These are phyloP conservation scores for Pestalotiopsis sp. DNA, from an alignment of 2,329 filamentous ascomycete species.

Conservation along the genomic window DNA sequence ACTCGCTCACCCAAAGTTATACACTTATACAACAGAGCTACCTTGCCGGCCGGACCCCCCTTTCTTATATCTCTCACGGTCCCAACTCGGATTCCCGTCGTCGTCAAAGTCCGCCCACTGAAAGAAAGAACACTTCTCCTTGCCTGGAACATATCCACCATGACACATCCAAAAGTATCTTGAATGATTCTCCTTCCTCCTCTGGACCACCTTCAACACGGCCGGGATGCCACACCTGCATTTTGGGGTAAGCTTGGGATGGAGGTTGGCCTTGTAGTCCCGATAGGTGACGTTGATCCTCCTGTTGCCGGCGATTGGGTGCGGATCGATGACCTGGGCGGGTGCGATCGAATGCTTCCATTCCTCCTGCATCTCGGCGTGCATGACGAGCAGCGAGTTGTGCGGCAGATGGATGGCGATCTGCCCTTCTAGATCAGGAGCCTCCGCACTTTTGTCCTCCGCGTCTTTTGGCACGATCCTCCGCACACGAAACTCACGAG, in stretches of 20 bases:
- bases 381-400: slow-evolving; percentile 93
- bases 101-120: slow-evolving; percentile 87
- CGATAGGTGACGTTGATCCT: slow-evolving; percentile 95
- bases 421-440: slow-evolving; percentile 74
- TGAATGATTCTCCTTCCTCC: slow-evolving; percentile 74
- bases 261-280: slow-evolving; percentile 76
- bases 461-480: slow-evolving; percentile 67
- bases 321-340: slow-evolving; percentile 76
- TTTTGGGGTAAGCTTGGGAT: slow-evolving; percentile 76
- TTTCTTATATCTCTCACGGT: slow-evolving; percentile 29
- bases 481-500: slow-evolving; percentile 90
- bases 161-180: slow-evolving; percentile 96
- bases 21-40: not conserved
- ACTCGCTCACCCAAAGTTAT: no score
- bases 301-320: slow-evolving; percentile 77
- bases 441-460: slow-evolving; percentile 40
- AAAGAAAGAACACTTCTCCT: slow-evolving; percentile 75
- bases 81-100: slow-evolving; percentile 78
- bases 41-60: no score
- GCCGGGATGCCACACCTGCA: slow-evolving; percentile 75
- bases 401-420: slow-evolving; percentile 93
- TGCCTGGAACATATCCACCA: slow-evolving; percentile 70
- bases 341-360: slow-evolving; percentile 92
- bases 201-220: slow-evolving; percentile 77
- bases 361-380: slow-evolving; percentile 95